Conservation (phyloP, 331 rosid genomes). For the Telfairia occidentalis region DNA sequence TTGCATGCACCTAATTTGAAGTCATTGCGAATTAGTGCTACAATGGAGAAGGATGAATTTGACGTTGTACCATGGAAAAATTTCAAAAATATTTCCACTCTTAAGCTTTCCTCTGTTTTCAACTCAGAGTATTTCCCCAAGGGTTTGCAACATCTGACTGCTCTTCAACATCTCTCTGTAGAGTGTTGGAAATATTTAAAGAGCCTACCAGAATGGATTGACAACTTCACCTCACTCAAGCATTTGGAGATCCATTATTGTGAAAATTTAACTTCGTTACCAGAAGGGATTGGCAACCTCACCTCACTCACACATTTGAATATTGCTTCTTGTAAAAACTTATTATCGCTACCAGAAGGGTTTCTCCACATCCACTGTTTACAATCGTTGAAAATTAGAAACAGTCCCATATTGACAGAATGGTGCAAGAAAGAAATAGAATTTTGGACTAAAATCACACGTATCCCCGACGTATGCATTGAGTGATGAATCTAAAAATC, state of each 20-base stretch:
- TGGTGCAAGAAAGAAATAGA: not conserved
- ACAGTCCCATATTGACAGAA: not conserved
- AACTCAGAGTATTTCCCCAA: conserved; percentile 15
- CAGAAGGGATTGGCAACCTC: not conserved
- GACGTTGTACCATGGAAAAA: not conserved
- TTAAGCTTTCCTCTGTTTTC: fast-evolving
- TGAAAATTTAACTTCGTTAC: not conserved
- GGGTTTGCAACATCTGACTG: not conserved
- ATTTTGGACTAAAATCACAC: not conserved
- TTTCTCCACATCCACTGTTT: not conserved
- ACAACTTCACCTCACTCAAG: not conserved
- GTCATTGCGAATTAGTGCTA: no score
- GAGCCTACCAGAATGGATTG: not conserved
- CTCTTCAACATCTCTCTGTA: not conserved
- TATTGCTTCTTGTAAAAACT: not conserved
- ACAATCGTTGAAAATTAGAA: not conserved
- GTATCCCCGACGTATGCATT: not conserved
- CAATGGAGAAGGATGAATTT: not conserved
- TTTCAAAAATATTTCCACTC: not conserved
- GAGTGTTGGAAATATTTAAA: not conserved
- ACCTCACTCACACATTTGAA: not conserved
- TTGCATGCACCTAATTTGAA: not conserved
- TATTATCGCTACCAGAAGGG: not conserved
- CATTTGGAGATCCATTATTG: not conserved
- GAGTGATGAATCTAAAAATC: no score